These are phyloP conservation scores for Massarina eburnea DNA, from an alignment of 2,329 filamentous ascomycete genomes.

Conservation along the genomic window DNA sequence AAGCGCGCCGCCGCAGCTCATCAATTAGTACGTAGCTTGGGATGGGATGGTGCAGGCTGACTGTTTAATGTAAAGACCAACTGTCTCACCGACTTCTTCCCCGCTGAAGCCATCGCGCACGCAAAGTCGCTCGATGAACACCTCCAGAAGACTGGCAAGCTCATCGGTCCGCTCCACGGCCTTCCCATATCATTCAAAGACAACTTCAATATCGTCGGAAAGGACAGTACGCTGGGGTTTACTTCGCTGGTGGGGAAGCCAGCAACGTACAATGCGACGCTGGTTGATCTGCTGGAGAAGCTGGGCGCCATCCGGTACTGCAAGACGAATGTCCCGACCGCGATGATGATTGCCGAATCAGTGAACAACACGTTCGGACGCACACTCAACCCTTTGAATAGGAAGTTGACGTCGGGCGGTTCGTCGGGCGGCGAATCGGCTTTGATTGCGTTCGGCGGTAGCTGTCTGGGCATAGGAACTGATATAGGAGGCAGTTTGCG, in stretches of 20 bases:
- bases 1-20: conserved; percentile 58
- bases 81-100: conserved; percentile 61
- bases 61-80: conserved; percentile 50
- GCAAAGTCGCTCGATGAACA: conserved; percentile 58
- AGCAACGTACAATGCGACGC: conserved; percentile 55
- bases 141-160: conserved; percentile 47
- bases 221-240: conserved; percentile 66
- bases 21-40: conserved; percentile 48
- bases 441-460: conserved; percentile 61
- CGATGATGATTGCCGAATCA: conserved; percentile 69
- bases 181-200: conserved; percentile 70
- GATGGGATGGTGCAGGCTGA: conserved; percentile 5
- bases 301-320: conserved; percentile 68
- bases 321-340: conserved; percentile 71
- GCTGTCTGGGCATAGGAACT: conserved; percentile 63
- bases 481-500: conserved; percentile 64
- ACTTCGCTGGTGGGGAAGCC: conserved; percentile 63
- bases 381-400: conserved; percentile 63
- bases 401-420: conserved; percentile 62
- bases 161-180: conserved; percentile 67
- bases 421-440: conserved; percentile 69
- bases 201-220: conserved; percentile 64
- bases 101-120: conserved; percentile 54
- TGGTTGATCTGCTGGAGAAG: conserved; percentile 60
- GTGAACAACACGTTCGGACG: conserved; percentile 67